Evolutionary conservation across 2,329 filamentous ascomycete genomes (phyloP).

Genomic region (Colletotrichum tanaceti): DNA sequence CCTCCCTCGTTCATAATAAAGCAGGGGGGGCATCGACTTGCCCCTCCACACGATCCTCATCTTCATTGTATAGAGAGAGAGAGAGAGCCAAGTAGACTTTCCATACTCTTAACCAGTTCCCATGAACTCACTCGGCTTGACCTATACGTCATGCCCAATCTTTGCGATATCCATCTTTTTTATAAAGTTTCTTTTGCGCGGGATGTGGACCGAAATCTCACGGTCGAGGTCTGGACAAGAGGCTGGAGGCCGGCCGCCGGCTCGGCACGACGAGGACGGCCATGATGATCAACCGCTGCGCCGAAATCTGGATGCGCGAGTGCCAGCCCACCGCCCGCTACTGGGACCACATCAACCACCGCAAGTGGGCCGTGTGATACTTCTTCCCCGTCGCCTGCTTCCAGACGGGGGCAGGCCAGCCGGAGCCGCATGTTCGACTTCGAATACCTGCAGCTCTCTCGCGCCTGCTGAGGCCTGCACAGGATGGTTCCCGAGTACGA

Average conservation of each 20-base stretch:
- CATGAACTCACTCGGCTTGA: no score
- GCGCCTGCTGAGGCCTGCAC: slow-evolving; percentile 49
- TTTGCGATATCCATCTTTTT: no score
- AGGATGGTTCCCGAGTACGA: slow-evolving; percentile 48
- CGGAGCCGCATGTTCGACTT: slow-evolving; percentile 51
- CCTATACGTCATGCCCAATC: no score
- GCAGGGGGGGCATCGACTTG: no score
- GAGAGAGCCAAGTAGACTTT: no score
- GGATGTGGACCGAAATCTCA: no score
- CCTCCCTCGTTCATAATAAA: no score
- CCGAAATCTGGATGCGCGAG: slow-evolving; percentile 44
- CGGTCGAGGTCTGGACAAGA: no score
- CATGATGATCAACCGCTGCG: slow-evolving; percentile 46
- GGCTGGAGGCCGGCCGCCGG: slow-evolving; percentile 41
- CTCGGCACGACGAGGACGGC: slow-evolving; percentile 43
- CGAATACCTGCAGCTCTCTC: slow-evolving; percentile 51
- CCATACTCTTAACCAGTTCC: no score
- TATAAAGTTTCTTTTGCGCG: no score
- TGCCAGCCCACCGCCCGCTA: slow-evolving; percentile 42
- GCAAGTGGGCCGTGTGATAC: slow-evolving; percentile 52
- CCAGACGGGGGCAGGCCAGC: slow-evolving; percentile 51
- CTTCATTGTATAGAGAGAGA: no score
- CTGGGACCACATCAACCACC: slow-evolving; percentile 47
- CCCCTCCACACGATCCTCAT: no score
- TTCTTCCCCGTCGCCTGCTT: slow-evolving; percentile 48